Evolutionary conservation across 202 grass and related monocot genomes (phyloP).

Genomic region (Digitaria exilis): DNA sequence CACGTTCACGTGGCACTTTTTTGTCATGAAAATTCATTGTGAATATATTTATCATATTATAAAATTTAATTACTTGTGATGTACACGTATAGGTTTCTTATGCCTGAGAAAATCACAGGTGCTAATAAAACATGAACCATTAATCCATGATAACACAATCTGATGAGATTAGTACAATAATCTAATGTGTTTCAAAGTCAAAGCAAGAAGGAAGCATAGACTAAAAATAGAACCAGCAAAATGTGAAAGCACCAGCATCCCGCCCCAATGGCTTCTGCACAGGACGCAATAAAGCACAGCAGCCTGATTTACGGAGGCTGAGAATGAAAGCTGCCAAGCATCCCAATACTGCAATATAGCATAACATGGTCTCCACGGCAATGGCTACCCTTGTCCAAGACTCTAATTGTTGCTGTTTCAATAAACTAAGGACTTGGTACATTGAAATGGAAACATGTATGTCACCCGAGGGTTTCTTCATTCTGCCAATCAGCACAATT

Average conservation of each 20-base stretch:
- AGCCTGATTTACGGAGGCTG: neutral
- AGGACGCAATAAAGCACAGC: neutral
- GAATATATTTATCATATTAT: no score
- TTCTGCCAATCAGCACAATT: neutral
- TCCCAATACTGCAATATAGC: neutral
- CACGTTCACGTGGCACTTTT: no score
- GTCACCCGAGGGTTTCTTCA: constrained; percentile 11
- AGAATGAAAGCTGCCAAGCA: neutral
- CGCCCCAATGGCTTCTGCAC: neutral
- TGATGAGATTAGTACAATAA: no score
- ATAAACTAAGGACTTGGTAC: constrained; percentile 6
- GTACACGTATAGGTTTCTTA: no score
- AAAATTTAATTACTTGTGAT: no score
- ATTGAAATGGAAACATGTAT: neutral
- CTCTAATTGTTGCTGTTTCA: neutral
- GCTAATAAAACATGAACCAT: no score
- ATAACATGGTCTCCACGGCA: neutral
- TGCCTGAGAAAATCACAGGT: no score
- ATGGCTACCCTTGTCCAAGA: neutral
- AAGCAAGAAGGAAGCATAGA: neutral
- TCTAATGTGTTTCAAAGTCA: neutral
- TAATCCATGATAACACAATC: no score
- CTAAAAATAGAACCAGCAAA: neutral
- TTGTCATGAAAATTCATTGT: no score
- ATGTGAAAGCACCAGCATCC: neutral